Conservation (phyloP, 768 basidiomycete genomes). For the Pleurotus pulmonarius region DNA sequence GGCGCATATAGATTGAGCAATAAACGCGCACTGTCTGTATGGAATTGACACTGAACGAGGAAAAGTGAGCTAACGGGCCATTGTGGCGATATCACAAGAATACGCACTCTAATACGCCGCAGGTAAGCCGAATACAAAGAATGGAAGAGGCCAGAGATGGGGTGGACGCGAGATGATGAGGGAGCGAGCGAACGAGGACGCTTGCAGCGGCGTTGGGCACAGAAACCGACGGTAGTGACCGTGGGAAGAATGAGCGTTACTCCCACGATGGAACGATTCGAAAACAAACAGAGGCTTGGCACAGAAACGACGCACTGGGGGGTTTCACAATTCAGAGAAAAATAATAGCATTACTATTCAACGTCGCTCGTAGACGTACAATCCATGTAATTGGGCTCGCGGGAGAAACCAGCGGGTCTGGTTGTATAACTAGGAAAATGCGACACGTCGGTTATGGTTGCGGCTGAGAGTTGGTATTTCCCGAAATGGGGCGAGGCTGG, state of each 20-base stretch:
- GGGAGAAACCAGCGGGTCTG: too few relatives aligned
- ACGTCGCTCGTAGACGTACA: too few relatives aligned
- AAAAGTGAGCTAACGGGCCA: background rate
- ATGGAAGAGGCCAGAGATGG: conserved; percentile 1
- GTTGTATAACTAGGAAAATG: too few relatives aligned
- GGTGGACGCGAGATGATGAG: background rate
- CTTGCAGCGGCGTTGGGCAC: conserved; percentile 1
- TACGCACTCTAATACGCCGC: background rate
- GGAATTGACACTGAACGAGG: conserved; percentile 47
- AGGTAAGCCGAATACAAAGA: background rate
- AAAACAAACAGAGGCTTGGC: conserved; percentile 1
- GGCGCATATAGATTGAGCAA: conserved; percentile 12
- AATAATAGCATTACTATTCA: too few relatives aligned
- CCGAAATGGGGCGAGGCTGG: conserved; percentile 26
- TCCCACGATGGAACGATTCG: background rate
- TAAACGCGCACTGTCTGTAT: conserved; percentile 56
- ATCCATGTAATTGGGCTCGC: too few relatives aligned
- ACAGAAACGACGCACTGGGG: background rate
- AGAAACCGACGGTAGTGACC: background rate
- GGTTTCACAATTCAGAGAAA: conserved; percentile 9
- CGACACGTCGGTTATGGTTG: too few relatives aligned
- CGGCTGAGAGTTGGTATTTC: conserved; percentile 31
- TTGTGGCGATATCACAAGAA: background rate
- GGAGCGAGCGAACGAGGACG: background rate
- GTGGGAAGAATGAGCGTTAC: background rate